Conservation (phyloP, 805 yeast genomes). For the Vanderwaltozyma verrucispora region DNA sequence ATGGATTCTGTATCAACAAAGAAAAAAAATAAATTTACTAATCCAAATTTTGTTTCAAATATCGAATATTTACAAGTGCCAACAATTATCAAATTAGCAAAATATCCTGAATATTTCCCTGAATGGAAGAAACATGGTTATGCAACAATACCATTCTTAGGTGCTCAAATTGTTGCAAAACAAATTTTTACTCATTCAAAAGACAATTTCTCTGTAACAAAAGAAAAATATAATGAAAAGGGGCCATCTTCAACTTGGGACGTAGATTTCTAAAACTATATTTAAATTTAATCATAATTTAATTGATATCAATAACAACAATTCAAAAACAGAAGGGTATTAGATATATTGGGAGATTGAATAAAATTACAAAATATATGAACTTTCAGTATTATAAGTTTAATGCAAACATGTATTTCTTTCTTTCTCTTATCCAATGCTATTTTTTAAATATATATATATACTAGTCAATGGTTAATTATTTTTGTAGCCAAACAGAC, state of each 20-base stretch:
- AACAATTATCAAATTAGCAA: slow-evolving; percentile 53
- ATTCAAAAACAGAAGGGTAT: too few relatives aligned
- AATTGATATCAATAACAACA: too few relatives aligned
- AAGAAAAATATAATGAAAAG: slow-evolving; percentile 59
- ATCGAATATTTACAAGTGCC: slow-evolving; percentile 59
- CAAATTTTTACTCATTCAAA: slow-evolving; percentile 61
- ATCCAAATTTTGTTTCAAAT: slow-evolving; percentile 18
- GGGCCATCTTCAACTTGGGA: slow-evolving; percentile 87
- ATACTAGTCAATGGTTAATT: too few relatives aligned
- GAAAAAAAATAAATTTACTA: slow-evolving; percentile 19
- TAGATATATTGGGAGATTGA: too few relatives aligned
- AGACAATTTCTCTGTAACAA: slow-evolving; percentile 58
- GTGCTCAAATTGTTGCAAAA: slow-evolving; percentile 80
- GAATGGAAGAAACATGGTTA: slow-evolving; percentile 83
- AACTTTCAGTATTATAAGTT: too few relatives aligned
- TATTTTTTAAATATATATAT: too few relatives aligned
- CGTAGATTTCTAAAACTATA: slow-evolving; percentile 23
- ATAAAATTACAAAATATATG: too few relatives aligned
- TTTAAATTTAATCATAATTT: too few relatives aligned
- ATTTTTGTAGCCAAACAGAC: too few relatives aligned
- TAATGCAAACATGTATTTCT: too few relatives aligned
- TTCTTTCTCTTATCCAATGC: too few relatives aligned
- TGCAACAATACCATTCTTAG: slow-evolving; percentile 69
- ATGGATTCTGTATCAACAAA: slow-evolving; percentile 26
- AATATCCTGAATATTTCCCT: slow-evolving; percentile 84